Evolutionary conservation across 1,284 basidiomycete genomes (phyloP).

Genomic region (Wolfiporia cocos): DNA sequence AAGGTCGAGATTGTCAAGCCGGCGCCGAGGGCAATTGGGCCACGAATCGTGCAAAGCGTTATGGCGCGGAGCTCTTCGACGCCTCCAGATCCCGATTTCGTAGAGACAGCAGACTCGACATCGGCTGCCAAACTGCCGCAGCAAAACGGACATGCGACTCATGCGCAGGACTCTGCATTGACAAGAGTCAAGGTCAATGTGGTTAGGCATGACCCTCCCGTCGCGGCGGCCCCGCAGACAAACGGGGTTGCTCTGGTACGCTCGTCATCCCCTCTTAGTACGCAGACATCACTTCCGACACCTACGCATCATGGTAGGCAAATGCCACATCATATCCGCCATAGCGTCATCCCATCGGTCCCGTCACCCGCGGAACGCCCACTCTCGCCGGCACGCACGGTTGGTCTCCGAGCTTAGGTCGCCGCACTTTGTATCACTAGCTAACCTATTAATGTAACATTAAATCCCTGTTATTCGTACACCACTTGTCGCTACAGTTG

Average conservation of each 20-base stretch:
- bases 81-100: constrained; percentile 1
- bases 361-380: too few species aligned
- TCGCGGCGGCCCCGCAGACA: too few species aligned
- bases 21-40: constrained; percentile 26
- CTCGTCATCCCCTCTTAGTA: constrained; percentile 4
- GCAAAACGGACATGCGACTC: constrained; percentile 8
- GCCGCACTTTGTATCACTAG: constrained; percentile 8
- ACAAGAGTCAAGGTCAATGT: too few species aligned
- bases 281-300: constrained; percentile 3
- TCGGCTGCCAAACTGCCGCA: neutral
- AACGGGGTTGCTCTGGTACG: constrained; percentile 5
- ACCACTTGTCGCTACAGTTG: too few species aligned
- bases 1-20: constrained; percentile 8
- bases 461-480: too few species aligned
- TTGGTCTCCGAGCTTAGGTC: constrained; percentile 16
- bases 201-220: too few species aligned
- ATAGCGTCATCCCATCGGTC: constrained; percentile 1
- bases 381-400: constrained; percentile 14
- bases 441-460: too few species aligned
- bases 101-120: neutral
- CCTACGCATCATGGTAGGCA: constrained; percentile 2
- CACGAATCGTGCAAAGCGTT: constrained; percentile 52
- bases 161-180: too few species aligned
- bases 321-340: neutral
- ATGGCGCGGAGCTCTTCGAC: constrained; percentile 34